Evolutionary conservation across 2,329 filamentous ascomycete genomes (phyloP).

Genomic region (Tolypocladium guangdongense): DNA sequence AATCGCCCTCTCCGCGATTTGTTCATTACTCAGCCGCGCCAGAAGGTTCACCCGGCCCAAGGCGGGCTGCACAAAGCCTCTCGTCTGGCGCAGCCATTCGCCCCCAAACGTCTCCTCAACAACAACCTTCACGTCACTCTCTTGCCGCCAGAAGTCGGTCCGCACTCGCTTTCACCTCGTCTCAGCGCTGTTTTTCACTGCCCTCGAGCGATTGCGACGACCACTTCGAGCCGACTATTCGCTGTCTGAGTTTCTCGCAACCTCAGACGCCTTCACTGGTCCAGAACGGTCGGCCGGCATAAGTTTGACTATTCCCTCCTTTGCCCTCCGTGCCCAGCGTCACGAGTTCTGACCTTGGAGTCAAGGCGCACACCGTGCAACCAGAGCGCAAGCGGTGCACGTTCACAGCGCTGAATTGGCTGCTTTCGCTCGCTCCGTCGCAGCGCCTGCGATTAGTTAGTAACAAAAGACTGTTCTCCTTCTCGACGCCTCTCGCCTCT

Average conservation of each 20-base stretch:
- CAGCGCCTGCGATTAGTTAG: neutral
- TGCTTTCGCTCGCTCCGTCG: neutral
- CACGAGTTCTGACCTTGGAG: neutral
- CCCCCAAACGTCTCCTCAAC: conserved; percentile 12
- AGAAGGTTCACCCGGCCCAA: neutral
- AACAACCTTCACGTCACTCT: conserved; percentile 15
- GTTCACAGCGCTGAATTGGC: neutral
- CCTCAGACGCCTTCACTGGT: conserved; percentile 55
- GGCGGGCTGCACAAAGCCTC: conserved; percentile 1
- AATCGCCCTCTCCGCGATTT: neutral
- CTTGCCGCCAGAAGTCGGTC: conserved; percentile 24
- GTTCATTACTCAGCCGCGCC: neutral
- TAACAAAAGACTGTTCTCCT: neutral
- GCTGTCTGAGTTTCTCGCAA: conserved; percentile 21
- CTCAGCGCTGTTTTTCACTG: conserved; percentile 6
- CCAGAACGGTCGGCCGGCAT: conserved; percentile 29
- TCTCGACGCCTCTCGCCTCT: neutral
- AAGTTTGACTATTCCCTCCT: conserved; percentile 3
- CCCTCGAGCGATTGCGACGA: conserved; percentile 13
- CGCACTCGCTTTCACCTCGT: conserved; percentile 14
- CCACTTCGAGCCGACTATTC: conserved; percentile 25
- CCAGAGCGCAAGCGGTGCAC: neutral
- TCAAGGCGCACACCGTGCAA: neutral
- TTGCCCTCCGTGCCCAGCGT: neutral
- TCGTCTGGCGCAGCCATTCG: conserved; percentile 7